Percentiles rank a stretch among this genome's conserved stretches.
These are phyloP conservation scores for Penicillium sp. DNA, from an alignment of 2,329 filamentous ascomycete genomes.

Conservation along the genomic window DNA sequence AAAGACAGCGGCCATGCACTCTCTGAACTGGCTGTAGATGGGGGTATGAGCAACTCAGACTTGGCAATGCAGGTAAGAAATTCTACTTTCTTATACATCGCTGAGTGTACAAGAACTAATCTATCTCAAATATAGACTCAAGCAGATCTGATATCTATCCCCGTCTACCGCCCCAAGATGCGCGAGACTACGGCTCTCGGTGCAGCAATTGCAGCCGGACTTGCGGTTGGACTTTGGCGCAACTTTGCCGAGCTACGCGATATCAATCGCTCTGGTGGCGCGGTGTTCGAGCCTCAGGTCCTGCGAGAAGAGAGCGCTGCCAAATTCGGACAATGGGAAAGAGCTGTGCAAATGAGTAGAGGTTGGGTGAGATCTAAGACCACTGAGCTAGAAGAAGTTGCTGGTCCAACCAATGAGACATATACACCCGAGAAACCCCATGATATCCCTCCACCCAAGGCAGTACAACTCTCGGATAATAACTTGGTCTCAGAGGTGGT, in stretches of 20 bases:
- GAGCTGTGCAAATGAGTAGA: slow-evolving; percentile 71
- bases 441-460: neutral
- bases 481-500: slow-evolving; percentile 11
- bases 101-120: slow-evolving; percentile 3
- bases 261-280: slow-evolving; percentile 68
- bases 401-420: neutral
- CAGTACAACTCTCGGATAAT: neutral
- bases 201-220: slow-evolving; percentile 82
- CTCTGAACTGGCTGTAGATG: slow-evolving; percentile 77
- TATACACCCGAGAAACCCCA: neutral
- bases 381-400: neutral
- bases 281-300: slow-evolving; percentile 67
- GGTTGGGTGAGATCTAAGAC: slow-evolving; percentile 55
- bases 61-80: slow-evolving; percentile 71
- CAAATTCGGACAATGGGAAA: slow-evolving; percentile 67
- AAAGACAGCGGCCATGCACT: slow-evolving; percentile 76
- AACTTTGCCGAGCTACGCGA: slow-evolving; percentile 69
- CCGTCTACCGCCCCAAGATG: slow-evolving; percentile 81
- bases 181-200: slow-evolving; percentile 86
- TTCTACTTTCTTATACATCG: neutral
- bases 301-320: slow-evolving; percentile 51
- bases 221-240: slow-evolving; percentile 75
- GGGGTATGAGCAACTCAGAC: slow-evolving; percentile 83
- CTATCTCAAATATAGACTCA: slow-evolving; percentile 54
- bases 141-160: slow-evolving; percentile 79